Percentiles rank a stretch among this genome's conserved stretches.
Evolutionary conservation across 1,284 basidiomycete species (phyloP).

Genomic region (Stereum hirsutum): DNA sequence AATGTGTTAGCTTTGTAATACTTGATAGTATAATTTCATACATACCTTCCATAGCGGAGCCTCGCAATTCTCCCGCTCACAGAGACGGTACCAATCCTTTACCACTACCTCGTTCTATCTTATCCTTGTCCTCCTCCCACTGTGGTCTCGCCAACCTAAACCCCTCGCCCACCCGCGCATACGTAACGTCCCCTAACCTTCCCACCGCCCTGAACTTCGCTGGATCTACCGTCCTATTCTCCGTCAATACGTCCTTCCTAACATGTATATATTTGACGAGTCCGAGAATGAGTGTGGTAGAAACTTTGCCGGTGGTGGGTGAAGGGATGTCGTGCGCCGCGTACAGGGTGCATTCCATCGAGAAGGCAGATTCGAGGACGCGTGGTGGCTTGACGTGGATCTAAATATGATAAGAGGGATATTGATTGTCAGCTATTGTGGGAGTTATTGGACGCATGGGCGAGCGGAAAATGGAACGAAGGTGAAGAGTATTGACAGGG

Average conservation of each 20-base stretch:
- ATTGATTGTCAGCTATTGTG: neutral
- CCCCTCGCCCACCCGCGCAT: constrained; percentile 43
- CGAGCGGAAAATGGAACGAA: no score
- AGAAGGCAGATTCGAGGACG: constrained; percentile 64
- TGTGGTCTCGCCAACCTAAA: constrained; percentile 48
- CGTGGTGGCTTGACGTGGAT: constrained; percentile 48
- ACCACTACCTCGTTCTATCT: neutral
- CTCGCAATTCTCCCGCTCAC: no score
- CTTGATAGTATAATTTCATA: no score
- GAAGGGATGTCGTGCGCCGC: constrained; percentile 45
- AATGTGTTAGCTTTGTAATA: no score
- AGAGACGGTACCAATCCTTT: no score
- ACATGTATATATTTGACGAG: constrained; percentile 58
- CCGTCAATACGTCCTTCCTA: constrained; percentile 39
- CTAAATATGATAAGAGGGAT: constrained; percentile 1
- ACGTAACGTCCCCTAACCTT: constrained; percentile 55
- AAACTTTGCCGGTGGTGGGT: constrained; percentile 25
- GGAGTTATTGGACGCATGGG: no score
- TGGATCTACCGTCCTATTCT: constrained; percentile 47
- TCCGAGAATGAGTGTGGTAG: constrained; percentile 52
- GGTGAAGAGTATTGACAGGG: no score
- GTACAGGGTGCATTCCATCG: constrained; percentile 65
- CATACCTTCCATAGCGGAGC: no score
- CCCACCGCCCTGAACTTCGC: constrained; percentile 51
- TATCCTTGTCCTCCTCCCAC: constrained; percentile 32